phyloP scores from a whole-genome alignment of 2,329 filamentous ascomycete genomes.

The Alternaria gansuensis region DNA sequence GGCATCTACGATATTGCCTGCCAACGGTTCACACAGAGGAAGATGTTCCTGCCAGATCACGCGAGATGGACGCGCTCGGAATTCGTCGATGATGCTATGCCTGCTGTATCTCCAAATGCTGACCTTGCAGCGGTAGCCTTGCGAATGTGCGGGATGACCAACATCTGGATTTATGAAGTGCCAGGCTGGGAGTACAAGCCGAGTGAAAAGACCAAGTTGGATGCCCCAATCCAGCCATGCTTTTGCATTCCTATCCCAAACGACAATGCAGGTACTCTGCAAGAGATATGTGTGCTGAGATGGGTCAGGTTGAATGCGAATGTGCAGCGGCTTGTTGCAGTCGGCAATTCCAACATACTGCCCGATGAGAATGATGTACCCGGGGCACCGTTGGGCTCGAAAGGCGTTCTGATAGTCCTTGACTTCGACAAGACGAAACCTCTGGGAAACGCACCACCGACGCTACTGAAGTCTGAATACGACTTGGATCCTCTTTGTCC shows the following conservation, averaged over 20 bases:
- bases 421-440: constrained; percentile 51
- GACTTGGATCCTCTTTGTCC: constrained; percentile 51
- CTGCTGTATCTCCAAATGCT: constrained; percentile 51
- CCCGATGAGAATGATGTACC: constrained; percentile 39
- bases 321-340: constrained; percentile 50
- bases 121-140: constrained; percentile 53
- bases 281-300: constrained; percentile 50
- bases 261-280: constrained; percentile 43
- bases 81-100: constrained; percentile 54
- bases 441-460: constrained; percentile 31
- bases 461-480: constrained; percentile 45
- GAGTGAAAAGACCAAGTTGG: constrained; percentile 34
- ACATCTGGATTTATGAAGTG: constrained; percentile 52
- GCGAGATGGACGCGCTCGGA: constrained; percentile 52
- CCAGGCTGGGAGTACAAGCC: constrained; percentile 49
- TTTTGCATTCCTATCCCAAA: constrained; percentile 50
- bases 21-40: constrained; percentile 51
- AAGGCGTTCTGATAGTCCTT: constrained; percentile 51
- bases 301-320: constrained; percentile 47
- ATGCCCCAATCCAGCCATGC: constrained; percentile 51
- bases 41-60: constrained; percentile 52
- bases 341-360: constrained; percentile 47
- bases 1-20: constrained; percentile 53
- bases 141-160: constrained; percentile 51
- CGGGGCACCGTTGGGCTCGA: constrained; percentile 43